Base-by-base conservation (phyloP, 192 early-diverging fungal species). In the Diversispora eburnea region DNA sequence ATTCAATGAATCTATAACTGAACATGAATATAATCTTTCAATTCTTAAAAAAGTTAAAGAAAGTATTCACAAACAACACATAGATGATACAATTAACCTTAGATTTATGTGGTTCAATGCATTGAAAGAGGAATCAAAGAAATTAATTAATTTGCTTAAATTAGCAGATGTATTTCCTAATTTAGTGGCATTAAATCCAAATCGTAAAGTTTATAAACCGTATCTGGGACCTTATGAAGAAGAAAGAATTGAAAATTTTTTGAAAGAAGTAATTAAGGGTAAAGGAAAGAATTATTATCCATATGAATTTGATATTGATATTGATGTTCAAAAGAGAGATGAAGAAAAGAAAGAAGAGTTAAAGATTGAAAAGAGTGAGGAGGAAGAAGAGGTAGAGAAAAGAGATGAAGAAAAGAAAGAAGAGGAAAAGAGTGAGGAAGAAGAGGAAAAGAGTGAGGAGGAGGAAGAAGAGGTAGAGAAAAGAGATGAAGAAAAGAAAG, bases 91-190 rank as follows among this genome's bases (percentile, higher is more conserved):
- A 20, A 12, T 55, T 25, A 55, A 41, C 13, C 75, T 89, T 33
- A 78, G 83, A 43, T 84, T 85, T n/a, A 74, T 83, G 33, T 92
- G 91, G 91, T 86, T 89, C 58, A 84, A 87, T 62, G 85, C 85
- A 7, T 76, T 86, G 43, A 69, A 79, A 39, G 73, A 76, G 19
- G 72, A 78, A n/a, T 82, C 85, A 3, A 56, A 74, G 19, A 67
- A 75, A 9, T 65, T 91, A 7, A 80, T 81, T 54, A 65, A 75
- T 3, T 68, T 85, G 43, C 87, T 91, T 78, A 82, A 84, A 45
- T 71, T 91, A 60, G 81, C 86, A 4, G 81, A 84, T 68, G 85
- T 87, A 67, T 82, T 84, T 46, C 91, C 91, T 13, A 76, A 78
- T 19, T 77, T 86, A 25, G 77, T 92, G 67, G 77, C 85, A 43